phyloP scores from a whole-genome alignment of 163 green algal species.

The Scenedesmus sp. region DNA sequence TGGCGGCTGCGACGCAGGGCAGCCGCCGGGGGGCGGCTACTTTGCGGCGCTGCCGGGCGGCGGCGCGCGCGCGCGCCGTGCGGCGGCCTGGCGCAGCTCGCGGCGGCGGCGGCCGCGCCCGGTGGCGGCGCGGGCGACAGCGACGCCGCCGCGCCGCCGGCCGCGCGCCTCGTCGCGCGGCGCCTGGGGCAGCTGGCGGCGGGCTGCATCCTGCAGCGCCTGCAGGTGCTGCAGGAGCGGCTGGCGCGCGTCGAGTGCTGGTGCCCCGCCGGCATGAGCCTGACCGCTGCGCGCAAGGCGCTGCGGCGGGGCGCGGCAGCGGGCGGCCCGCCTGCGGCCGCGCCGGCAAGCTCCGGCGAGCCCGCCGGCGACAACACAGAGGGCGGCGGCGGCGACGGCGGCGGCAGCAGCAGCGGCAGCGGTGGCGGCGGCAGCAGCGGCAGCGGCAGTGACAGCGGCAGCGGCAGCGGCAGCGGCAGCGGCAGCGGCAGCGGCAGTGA shows the following conservation, averaged over 20 bases:
- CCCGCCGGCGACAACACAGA: too few species aligned
- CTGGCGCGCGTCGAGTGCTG: conserved; percentile 5
- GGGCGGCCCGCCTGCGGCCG: not conserved
- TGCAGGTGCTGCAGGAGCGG: conserved; percentile 38
- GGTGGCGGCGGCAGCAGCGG: conserved; percentile 1
- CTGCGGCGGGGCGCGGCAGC: not conserved
- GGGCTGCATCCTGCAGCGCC: conserved; percentile 17
- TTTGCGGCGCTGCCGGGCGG: conserved; percentile 21
- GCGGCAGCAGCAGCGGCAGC: conserved; percentile 1
- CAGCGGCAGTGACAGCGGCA: not conserved
- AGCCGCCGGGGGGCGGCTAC: not conserved
- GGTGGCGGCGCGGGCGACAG: too few species aligned
- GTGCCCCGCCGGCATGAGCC: conserved; percentile 27
- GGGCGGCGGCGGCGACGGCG: not conserved
- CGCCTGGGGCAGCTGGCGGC: conserved; percentile 1
- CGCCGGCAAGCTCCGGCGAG: too few species aligned
- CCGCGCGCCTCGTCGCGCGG: too few species aligned
- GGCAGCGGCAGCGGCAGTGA: too few species aligned
- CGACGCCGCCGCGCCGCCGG: too few species aligned
- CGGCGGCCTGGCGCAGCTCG: conserved; percentile 15
- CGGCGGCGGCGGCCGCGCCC: not conserved
- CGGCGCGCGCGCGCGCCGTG: too few species aligned
- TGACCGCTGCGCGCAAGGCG: conserved; percentile 18
- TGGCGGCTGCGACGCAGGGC: too few species aligned
- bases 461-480: too few species aligned